These are phyloP conservation scores for Aspergillus hortae DNA, from an alignment of 2,329 filamentous ascomycete genomes.

Conservation along the genomic window DNA sequence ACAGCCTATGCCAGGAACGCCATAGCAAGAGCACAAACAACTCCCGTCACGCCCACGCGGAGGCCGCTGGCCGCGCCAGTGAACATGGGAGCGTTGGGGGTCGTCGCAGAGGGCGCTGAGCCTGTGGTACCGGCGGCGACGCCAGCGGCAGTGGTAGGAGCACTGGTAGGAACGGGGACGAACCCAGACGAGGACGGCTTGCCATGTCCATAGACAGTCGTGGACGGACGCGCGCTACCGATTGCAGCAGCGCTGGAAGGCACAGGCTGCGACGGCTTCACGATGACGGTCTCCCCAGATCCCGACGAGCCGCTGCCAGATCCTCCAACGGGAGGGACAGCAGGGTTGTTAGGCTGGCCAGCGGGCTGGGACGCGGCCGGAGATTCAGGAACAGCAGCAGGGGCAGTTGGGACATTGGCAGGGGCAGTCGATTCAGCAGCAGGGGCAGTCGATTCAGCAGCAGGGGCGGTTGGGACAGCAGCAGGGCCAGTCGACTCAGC, in stretches of 20 bases:
- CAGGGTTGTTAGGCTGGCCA: not conserved
- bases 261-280: not conserved
- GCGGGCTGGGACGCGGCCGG: not conserved
- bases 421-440: not conserved
- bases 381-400: not conserved
- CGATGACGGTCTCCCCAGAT: no score
- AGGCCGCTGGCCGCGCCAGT: constrained; percentile 21
- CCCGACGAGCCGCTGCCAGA: no score
- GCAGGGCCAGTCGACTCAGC: not conserved
- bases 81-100: constrained; percentile 17
- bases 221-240: not conserved
- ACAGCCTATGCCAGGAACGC: constrained; percentile 13
- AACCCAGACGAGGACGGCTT: not conserved
- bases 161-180: not conserved
- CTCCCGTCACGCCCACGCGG: constrained; percentile 11
- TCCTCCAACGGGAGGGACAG: no score
- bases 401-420: not conserved
- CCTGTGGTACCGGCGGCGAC: not conserved
- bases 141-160: not conserved
- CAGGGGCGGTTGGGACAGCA: not conserved
- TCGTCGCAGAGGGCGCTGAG: constrained; percentile 8
- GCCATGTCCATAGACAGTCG: not conserved
- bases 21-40: constrained; percentile 16
- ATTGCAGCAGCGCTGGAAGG: not conserved
- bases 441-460: not conserved